These are phyloP conservation scores for Crinitomyces ghanaensis DNA, from an alignment of 805 yeast species.

Conservation along the genomic window DNA sequence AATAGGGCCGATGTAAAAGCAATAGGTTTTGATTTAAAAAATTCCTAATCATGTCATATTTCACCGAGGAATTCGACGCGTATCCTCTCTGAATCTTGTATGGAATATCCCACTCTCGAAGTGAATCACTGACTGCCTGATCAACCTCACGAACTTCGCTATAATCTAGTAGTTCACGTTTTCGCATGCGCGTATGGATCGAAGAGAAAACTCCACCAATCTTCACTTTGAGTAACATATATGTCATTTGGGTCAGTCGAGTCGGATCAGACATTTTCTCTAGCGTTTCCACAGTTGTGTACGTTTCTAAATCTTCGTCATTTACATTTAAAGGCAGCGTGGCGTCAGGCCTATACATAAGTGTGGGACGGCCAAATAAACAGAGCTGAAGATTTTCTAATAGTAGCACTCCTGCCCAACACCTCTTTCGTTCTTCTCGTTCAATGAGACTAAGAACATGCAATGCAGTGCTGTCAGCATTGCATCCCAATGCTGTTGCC, in stretches of 20 bases:
- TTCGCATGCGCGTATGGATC: slow-evolving; percentile 4
- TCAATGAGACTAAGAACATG: slow-evolving; percentile 3
- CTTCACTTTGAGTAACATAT: slow-evolving; percentile 6
- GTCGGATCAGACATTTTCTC: no score
- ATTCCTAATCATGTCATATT: slow-evolving; percentile 7
- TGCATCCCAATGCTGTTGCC: slow-evolving; percentile 9
- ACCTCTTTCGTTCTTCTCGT: slow-evolving; percentile 6
- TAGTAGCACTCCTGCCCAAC: slow-evolving; percentile 9
- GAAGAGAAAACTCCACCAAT: slow-evolving; percentile 3
- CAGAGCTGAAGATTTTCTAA: slow-evolving; percentile 10
- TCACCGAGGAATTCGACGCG: not conserved
- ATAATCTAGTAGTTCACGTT: slow-evolving; percentile 3
- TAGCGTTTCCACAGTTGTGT: not conserved
- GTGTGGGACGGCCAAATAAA: slow-evolving; percentile 9
- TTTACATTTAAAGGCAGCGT: slow-evolving; percentile 5
- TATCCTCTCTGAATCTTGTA: slow-evolving; percentile 1
- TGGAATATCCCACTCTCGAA: slow-evolving; percentile 6
- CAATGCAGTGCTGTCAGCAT: slow-evolving; percentile 3
- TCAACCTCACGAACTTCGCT: slow-evolving; percentile 7
- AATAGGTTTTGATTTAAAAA: slow-evolving; percentile 6
- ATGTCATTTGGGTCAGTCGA: slow-evolving; percentile 9
- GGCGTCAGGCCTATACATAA: slow-evolving; percentile 1
- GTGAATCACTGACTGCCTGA: not conserved
- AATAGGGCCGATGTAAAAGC: slow-evolving; percentile 9
- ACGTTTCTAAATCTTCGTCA: slow-evolving; percentile 3